Percentiles rank a stretch among this genome's conserved stretches.
Evolutionary conservation across 73 alveolate genomes (phyloP).

Genomic region (Stentor coeruleus): DNA sequence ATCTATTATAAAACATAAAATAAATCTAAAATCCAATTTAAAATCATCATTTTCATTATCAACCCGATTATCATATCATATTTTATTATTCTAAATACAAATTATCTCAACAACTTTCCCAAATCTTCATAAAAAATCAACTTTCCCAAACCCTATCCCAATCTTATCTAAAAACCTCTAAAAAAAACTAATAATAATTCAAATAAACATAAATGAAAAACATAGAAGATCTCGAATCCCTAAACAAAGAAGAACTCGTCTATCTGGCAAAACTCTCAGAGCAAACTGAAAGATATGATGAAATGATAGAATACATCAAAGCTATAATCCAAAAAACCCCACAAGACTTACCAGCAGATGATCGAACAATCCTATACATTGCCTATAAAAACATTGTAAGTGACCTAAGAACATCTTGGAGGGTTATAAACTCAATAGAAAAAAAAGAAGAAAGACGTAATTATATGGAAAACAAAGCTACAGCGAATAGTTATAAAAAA

Average conservation of each 20-base stretch:
- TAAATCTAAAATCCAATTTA: no score
- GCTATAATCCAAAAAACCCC: not conserved
- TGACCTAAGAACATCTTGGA: slow-evolving; percentile 55
- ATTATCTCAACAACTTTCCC: no score
- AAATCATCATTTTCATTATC: not conserved
- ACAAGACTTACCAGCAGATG: slow-evolving; percentile 22
- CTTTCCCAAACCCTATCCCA: no score
- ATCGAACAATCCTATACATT: slow-evolving; percentile 45
- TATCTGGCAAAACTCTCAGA: slow-evolving; percentile 62
- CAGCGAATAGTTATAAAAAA: slow-evolving; percentile 34
- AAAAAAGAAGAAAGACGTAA: slow-evolving; percentile 9
- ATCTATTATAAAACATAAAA: no score
- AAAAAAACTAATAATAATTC: no score
- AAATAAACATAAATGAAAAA: no score
- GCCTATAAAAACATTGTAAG: slow-evolving; percentile 73
- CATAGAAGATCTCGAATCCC: no score
- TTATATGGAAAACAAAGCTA: not conserved
- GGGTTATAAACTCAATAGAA: slow-evolving; percentile 37
- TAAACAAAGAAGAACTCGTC: not conserved
- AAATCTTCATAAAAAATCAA: no score
- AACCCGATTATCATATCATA: no score
- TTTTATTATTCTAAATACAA: no score
- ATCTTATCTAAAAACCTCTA: no score
- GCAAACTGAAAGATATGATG: slow-evolving; percentile 65
- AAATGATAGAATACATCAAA: slow-evolving; percentile 45